Base-by-base conservation (phyloP, 1,284 basidiomycete species). In the Cutaneotrichosporon spelunceum region DNA sequence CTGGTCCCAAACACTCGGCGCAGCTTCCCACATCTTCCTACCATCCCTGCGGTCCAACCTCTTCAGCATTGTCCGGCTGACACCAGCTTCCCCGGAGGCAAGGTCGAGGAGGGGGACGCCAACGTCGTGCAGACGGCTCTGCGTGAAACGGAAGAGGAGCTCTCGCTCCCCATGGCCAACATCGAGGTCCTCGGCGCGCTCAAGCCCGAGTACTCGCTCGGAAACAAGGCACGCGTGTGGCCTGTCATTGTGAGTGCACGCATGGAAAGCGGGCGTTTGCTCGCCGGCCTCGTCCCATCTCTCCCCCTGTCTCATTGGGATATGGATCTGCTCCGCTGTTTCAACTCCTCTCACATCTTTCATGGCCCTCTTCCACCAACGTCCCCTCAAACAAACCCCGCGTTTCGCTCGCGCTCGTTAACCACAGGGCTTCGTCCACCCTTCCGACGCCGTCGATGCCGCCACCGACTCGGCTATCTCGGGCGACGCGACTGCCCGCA, bases 221-320 rank as follows among this genome's bases (percentile, higher is more conserved):
- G 76, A 16, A 78, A 78, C 61, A 60, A 63, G 29, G 56, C 73
- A 24, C 65, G 76, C 4, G 76, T 78, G 30, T 78, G 76, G 76
- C 72, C 76, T 16, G 62, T 78, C 34, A 68, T 76, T 0, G 75
- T 77, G 59, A 64, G 72, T 70, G 19, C 14, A 14, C 10, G 14
- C 4, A 13, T 42, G n/a, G n/a, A n/a, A n/a, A n/a, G n/a, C n/a
- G 39, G 39, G 39, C 39, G 42, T 44, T 21, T 45, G 42, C n/a
- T 53, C 4, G 11, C 6, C 13, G 16, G 3, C 48, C 48, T 19
- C 36, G 6, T 39, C 36, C 14, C n/a, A n/a, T 21, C 21, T 21
- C n/a, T 45, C n/a, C n/a, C 36, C 36, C 36, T 2, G 6, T 39
- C 36, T 6, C 36, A 39, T 39, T 14, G 9, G 5, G 11, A 16